These are phyloP conservation scores for Cylindrodendrum hubeiense DNA, from an alignment of 2,329 filamentous ascomycete genomes.

Conservation along the genomic window DNA sequence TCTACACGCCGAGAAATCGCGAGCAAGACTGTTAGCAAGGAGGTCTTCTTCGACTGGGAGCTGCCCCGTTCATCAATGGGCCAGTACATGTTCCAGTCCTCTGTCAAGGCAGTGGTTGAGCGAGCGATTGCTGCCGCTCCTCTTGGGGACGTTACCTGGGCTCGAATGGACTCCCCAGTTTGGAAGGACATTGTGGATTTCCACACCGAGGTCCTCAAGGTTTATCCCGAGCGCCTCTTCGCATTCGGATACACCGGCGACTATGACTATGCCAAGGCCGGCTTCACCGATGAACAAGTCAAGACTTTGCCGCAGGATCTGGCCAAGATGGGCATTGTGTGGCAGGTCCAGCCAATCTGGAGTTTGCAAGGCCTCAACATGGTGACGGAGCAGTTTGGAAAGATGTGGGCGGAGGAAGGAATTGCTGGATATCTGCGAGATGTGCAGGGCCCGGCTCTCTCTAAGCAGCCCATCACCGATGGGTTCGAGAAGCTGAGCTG, in stretches of 20 bases:
- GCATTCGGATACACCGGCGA: constrained; percentile 54
- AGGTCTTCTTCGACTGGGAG: constrained; percentile 52
- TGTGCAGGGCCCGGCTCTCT: constrained; percentile 41
- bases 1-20: constrained; percentile 34
- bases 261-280: constrained; percentile 51
- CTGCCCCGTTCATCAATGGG: constrained; percentile 48
- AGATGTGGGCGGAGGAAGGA: constrained; percentile 49
- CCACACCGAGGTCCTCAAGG: constrained; percentile 50
- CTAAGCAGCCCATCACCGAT: constrained; percentile 45
- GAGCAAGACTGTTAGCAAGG: constrained; percentile 36
- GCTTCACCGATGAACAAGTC: constrained; percentile 48
- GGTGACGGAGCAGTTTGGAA: constrained; percentile 48
- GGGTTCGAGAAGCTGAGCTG: constrained; percentile 52
- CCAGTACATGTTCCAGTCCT: constrained; percentile 51
- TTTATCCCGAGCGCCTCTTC: constrained; percentile 51
- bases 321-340: constrained; percentile 53
- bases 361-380: constrained; percentile 49
- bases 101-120: constrained; percentile 48
- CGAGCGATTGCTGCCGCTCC: constrained; percentile 51
- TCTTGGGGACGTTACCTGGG: constrained; percentile 53
- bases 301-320: constrained; percentile 48
- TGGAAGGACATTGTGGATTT: constrained; percentile 53
- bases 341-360: constrained; percentile 58
- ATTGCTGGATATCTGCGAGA: constrained; percentile 50
- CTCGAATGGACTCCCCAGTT: constrained; percentile 49